Evolutionary conservation across 306 rosid species (phyloP).

Genomic region (Leucaena leucocephala): DNA sequence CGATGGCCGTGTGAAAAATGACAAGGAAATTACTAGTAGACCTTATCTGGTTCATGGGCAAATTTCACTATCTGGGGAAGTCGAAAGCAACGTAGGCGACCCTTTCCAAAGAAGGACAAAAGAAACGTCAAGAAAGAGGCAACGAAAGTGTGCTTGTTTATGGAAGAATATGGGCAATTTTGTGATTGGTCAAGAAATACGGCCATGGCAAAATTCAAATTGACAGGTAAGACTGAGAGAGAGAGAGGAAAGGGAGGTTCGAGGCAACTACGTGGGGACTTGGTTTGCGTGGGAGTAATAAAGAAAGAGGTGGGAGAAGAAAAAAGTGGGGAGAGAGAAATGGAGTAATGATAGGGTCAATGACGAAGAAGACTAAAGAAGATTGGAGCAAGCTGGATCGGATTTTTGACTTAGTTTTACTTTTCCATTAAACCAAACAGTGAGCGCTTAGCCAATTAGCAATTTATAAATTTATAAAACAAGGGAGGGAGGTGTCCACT

Average conservation of each 20-base stretch:
- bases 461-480: background rate
- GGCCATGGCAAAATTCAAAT: constrained; percentile 50
- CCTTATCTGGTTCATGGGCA: constrained; percentile 14
- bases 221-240: constrained; percentile 55
- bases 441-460: background rate
- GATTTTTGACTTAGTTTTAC: constrained; percentile 45
- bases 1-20: background rate
- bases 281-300: constrained; percentile 15
- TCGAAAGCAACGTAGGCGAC: constrained; percentile 36
- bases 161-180: constrained; percentile 34
- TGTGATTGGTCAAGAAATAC: constrained; percentile 66
- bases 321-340: background rate
- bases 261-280: constrained; percentile 49
- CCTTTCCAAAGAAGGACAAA: constrained; percentile 13
- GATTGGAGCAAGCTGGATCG: constrained; percentile 44
- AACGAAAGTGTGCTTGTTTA: background rate
- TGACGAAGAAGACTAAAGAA: constrained; percentile 14
- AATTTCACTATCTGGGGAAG: background rate
- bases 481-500: background rate
- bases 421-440: constrained; percentile 46
- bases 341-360: constrained; percentile 37
- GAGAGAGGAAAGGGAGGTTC: constrained; percentile 24
- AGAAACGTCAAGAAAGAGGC: constrained; percentile 10
- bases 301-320: too few relatives aligned
- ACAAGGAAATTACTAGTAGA: background rate